These are phyloP conservation scores for Didymella arachidicola DNA, from an alignment of 2,329 filamentous ascomycete species.

Conservation along the genomic window DNA sequence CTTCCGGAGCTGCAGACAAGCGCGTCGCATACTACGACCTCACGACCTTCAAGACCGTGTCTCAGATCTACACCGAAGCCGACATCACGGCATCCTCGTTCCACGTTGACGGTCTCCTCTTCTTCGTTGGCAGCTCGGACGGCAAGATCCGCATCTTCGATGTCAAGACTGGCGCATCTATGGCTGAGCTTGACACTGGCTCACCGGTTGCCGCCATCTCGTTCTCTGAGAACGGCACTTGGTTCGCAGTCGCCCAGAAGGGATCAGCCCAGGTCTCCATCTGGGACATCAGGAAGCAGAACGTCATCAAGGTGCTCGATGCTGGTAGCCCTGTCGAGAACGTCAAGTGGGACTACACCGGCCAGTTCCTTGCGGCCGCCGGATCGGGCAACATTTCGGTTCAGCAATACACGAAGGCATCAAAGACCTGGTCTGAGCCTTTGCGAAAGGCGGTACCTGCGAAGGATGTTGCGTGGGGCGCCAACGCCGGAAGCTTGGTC, in stretches of 20 bases:
- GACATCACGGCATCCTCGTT: slow-evolving; percentile 81
- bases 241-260: slow-evolving; percentile 84
- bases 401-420: slow-evolving; percentile 85
- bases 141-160: slow-evolving; percentile 90
- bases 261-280: slow-evolving; percentile 81
- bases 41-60: slow-evolving; percentile 69
- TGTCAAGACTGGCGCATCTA: slow-evolving; percentile 78
- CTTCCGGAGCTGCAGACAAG: slow-evolving; percentile 90
- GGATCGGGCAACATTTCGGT: slow-evolving; percentile 84
- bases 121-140: slow-evolving; percentile 81
- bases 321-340: slow-evolving; percentile 78
- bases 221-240: slow-evolving; percentile 97
- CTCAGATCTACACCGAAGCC: slow-evolving; percentile 80
- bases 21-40: slow-evolving; percentile 91
- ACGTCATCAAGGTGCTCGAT: slow-evolving; percentile 83
- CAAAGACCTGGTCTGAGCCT: slow-evolving; percentile 89
- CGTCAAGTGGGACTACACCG: slow-evolving; percentile 91
- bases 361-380: slow-evolving; percentile 86
- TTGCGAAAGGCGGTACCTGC: slow-evolving; percentile 78
- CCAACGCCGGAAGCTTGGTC: slow-evolving; percentile 75
- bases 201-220: slow-evolving; percentile 76
- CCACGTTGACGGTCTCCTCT: slow-evolving; percentile 95
- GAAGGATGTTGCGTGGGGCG: slow-evolving; percentile 79
- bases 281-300: slow-evolving; percentile 90
- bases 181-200: slow-evolving; percentile 72